A percentile compares a stretch with the other conserved stretches of the same genome.
These are phyloP conservation scores for Coemansia sp. DNA, from an alignment of 192 early-diverging fungal species.

Conservation along the genomic window DNA sequence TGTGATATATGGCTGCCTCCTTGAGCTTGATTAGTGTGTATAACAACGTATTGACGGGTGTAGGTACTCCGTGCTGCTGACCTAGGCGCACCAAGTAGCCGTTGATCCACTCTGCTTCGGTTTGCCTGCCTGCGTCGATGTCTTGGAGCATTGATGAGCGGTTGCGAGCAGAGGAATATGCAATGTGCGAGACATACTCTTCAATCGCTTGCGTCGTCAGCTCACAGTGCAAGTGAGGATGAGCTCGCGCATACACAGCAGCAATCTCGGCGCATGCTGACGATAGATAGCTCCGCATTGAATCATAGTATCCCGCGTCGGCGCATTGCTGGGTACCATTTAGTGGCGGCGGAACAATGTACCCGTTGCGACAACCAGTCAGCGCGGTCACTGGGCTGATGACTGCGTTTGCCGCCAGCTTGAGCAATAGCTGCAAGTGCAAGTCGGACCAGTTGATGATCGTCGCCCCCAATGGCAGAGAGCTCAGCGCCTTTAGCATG, in stretches of 20 bases:
- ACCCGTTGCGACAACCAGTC: slow-evolving; percentile 62
- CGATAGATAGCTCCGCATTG: slow-evolving; percentile 26
- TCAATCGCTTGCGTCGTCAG: slow-evolving; percentile 40
- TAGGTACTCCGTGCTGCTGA: slow-evolving; percentile 51
- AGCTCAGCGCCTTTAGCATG: slow-evolving; percentile 29
- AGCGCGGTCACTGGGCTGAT: slow-evolving; percentile 72
- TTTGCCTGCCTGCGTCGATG: slow-evolving; percentile 42
- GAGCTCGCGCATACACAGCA: slow-evolving; percentile 40
- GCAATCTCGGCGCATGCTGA: slow-evolving; percentile 44
- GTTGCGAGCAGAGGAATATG: slow-evolving; percentile 52
- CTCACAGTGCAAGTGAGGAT: slow-evolving; percentile 44
- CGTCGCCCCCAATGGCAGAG: slow-evolving; percentile 34
- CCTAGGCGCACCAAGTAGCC: slow-evolving; percentile 61
- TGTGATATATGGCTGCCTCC: slow-evolving; percentile 23
- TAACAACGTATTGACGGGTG: slow-evolving; percentile 46
- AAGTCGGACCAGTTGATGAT: slow-evolving; percentile 54
- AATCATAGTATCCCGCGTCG: slow-evolving; percentile 14
- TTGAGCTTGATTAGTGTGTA: slow-evolving; percentile 47
- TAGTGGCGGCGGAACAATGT: slow-evolving; percentile 36
- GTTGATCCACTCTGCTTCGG: slow-evolving; percentile 63
- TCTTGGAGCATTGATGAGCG: slow-evolving; percentile 63
- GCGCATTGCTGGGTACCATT: slow-evolving; percentile 7
- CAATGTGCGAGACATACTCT: slow-evolving; percentile 42
- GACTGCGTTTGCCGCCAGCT: slow-evolving; percentile 68
- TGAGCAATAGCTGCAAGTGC: slow-evolving; percentile 55